These are phyloP conservation scores for Amoeboradix gromovi DNA, from an alignment of 371 early-diverging fungal genomes.

Conservation along the genomic window DNA sequence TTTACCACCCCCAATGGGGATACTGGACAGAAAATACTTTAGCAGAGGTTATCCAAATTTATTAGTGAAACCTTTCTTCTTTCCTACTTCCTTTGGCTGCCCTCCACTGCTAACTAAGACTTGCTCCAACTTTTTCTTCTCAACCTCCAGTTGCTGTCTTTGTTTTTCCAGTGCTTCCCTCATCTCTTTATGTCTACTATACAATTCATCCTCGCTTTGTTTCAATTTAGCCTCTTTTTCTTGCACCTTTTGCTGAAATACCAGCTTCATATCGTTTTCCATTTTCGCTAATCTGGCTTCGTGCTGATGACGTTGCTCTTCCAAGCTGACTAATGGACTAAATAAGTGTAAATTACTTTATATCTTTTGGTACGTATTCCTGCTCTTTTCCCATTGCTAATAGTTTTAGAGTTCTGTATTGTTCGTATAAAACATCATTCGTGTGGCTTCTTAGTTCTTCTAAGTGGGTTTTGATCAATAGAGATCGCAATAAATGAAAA, in stretches of 20 bases:
- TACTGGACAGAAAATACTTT: too few relatives aligned
- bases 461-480: conserved; percentile 62
- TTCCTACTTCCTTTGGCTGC: neutral
- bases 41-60: too few relatives aligned
- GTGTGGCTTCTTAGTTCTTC: conserved; percentile 67
- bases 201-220: conserved; percentile 81
- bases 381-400: conserved; percentile 45
- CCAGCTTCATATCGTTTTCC: conserved; percentile 87
- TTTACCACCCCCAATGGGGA: too few relatives aligned
- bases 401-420: conserved; percentile 59
- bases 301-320: conserved; percentile 65
- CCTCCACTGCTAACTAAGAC: neutral
- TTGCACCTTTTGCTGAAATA: conserved; percentile 88
- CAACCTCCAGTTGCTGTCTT: conserved; percentile 62
- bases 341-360: conserved; percentile 2
- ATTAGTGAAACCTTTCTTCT: neutral
- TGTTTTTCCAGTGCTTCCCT: conserved; percentile 81
- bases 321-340: conserved; percentile 57
- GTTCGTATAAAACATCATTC: conserved; percentile 52
- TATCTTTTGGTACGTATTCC: conserved; percentile 18
- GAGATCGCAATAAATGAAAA: conserved; percentile 74
- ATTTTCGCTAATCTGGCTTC: conserved; percentile 83
- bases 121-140: conserved; percentile 22
- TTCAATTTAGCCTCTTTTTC: conserved; percentile 88
- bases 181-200: conserved; percentile 83